phyloP scores from a whole-genome alignment of 768 basidiomycete species.

The Clathrus columnatus region DNA sequence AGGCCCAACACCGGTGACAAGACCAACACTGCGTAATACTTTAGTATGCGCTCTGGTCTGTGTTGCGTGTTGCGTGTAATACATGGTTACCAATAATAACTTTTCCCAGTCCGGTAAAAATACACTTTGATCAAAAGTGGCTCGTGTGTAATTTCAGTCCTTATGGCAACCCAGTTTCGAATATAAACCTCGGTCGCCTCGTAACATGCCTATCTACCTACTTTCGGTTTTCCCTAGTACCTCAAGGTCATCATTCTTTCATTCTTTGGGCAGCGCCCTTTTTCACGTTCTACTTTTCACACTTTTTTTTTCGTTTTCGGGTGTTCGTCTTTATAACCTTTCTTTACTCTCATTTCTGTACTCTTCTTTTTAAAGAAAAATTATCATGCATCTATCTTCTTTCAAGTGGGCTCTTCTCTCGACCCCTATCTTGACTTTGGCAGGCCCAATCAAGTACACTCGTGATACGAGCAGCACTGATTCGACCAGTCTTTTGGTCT shows the following conservation, averaged over 20 bases:
- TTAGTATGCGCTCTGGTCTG: no score
- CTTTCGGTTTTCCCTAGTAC: not conserved
- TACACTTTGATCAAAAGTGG: no score
- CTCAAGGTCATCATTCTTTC: not conserved
- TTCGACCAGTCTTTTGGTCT: conserved; percentile 23
- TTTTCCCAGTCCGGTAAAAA: no score
- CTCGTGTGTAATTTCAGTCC: not conserved
- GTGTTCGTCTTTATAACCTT: not conserved
- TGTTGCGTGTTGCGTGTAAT: no score
- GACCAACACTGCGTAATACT: no score
- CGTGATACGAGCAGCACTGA: conserved; percentile 15
- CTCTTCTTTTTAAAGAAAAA: not conserved
- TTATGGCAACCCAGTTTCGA: not conserved
- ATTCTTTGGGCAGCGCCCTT: conserved; percentile 8
- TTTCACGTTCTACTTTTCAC: conserved; percentile 1
- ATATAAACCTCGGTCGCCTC: not conserved
- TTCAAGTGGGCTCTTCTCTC: conserved; percentile 18
- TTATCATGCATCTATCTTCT: not conserved
- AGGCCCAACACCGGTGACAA: no score
- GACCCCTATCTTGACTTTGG: conserved; percentile 36
- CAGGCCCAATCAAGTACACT: conserved; percentile 34
- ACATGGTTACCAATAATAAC: no score
- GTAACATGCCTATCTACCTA: not conserved
- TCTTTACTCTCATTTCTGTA: not conserved
- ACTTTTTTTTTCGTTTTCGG: not conserved